phyloP scores from a whole-genome alignment of 2,329 filamentous ascomycete genomes.

The Pseudocercospora crystallina region DNA sequence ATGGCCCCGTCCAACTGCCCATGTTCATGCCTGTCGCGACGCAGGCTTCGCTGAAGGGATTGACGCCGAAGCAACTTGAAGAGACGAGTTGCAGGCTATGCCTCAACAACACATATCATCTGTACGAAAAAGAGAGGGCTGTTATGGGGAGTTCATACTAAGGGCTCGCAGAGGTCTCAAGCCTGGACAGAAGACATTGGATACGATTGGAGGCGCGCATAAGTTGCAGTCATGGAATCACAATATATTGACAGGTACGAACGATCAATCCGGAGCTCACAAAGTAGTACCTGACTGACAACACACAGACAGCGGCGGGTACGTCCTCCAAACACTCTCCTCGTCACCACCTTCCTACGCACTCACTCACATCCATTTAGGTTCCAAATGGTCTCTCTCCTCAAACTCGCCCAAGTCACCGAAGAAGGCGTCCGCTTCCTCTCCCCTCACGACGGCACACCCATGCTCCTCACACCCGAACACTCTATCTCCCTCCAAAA shows the following conservation, averaged over 20 bases:
- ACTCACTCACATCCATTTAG: conserved; percentile 49
- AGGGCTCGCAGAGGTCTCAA: conserved; percentile 65
- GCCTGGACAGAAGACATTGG: conserved; percentile 85
- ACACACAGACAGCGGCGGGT: conserved; percentile 14
- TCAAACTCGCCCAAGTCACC: conserved; percentile 89
- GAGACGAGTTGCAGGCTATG: conserved; percentile 86
- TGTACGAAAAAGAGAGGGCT: conserved; percentile 43
- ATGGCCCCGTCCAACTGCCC: conserved; percentile 85
- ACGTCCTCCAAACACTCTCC: neutral
- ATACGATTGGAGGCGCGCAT: conserved; percentile 87
- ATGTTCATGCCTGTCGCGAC: conserved; percentile 99
- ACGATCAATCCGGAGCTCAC: no score
- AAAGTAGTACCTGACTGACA: no score
- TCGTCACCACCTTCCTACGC: neutral
- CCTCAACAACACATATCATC: conserved; percentile 96
- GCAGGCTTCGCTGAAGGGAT: conserved; percentile 88
- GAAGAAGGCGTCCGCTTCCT: conserved; percentile 94
- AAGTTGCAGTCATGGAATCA: conserved; percentile 92
- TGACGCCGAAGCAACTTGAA: conserved; percentile 89
- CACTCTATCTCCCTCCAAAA: conserved; percentile 96
- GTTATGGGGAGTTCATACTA: conserved; percentile 1
- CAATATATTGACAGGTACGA: conserved; percentile 76
- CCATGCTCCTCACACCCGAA: conserved; percentile 96
- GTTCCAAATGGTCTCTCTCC: conserved; percentile 97
- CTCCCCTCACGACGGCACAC: conserved; percentile 91